phyloP scores from a whole-genome alignment of 768 basidiomycete species.

The Terana coerulea region DNA sequence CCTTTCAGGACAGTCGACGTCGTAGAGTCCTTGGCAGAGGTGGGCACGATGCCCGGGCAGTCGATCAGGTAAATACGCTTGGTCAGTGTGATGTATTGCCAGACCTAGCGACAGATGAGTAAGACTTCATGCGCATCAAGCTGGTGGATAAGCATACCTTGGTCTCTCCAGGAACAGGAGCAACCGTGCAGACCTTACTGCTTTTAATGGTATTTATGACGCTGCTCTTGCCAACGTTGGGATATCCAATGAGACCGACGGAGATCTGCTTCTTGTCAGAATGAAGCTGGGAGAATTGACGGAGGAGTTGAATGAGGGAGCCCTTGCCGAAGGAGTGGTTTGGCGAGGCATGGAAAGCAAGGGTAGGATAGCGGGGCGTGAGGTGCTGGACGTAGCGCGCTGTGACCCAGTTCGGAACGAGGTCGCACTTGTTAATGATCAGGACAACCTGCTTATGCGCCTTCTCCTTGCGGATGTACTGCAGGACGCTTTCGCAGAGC shows the following conservation, averaged over 20 bases:
- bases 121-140: not conserved
- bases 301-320: conserved; percentile 91
- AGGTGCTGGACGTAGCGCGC: conserved; percentile 95
- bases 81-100: conserved; percentile 99
- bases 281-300: conserved; percentile 95
- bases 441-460: conserved; percentile 96
- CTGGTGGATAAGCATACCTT: conserved; percentile 44
- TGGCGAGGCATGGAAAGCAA: conserved; percentile 98
- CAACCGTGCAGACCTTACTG: conserved; percentile 94
- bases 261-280: conserved; percentile 99
- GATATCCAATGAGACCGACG: conserved; percentile 96
- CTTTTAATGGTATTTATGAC: conserved; percentile 99
- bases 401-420: conserved; percentile 98
- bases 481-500: conserved; percentile 89
- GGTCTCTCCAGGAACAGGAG: conserved; percentile 97
- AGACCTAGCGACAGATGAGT: conserved; percentile 45
- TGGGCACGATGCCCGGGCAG: conserved; percentile 96
- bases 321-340: conserved; percentile 99
- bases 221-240: conserved; percentile 95
- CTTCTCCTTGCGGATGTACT: conserved; percentile 94
- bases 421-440: conserved; percentile 96
- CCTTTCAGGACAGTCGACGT: conserved; percentile 94
- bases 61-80: conserved; percentile 98
- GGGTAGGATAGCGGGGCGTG: conserved; percentile 90
- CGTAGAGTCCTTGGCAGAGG: conserved; percentile 86